Evolutionary conservation across 768 basidiomycete genomes (phyloP).

Genomic region (Russula compacta): DNA sequence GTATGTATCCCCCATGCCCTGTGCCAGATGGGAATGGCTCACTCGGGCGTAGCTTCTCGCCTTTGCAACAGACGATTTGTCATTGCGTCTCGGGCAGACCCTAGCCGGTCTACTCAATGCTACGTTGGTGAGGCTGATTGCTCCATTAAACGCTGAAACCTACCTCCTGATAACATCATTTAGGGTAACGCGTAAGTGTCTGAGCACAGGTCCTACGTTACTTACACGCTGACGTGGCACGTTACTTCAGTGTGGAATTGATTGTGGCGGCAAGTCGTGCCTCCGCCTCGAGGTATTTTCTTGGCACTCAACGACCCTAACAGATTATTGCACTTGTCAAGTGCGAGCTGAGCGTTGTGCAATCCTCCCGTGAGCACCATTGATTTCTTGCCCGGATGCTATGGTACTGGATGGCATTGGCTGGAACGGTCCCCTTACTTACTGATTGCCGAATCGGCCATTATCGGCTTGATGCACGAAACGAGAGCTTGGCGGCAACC

Average conservation of each 20-base stretch:
- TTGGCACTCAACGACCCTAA: slow-evolving; percentile 11
- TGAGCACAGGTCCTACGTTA: not conserved
- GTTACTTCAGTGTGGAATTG: slow-evolving; percentile 30
- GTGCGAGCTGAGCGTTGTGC: slow-evolving; percentile 38
- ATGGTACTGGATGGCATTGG: too few species aligned
- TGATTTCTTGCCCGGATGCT: not conserved
- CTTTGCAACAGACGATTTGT: slow-evolving; percentile 81
- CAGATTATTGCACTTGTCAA: slow-evolving; percentile 39
- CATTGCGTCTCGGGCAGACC: slow-evolving; percentile 74
- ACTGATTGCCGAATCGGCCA: not conserved
- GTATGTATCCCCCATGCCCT: slow-evolving; percentile 27
- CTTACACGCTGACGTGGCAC: not conserved
- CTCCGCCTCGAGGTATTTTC: not conserved
- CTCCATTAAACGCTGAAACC: not conserved
- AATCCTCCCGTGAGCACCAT: slow-evolving; percentile 35
- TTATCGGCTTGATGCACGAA: not conserved
- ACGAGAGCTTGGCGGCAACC: not conserved
- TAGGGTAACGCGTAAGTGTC: slow-evolving; percentile 26
- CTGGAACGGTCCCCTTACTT: not conserved
- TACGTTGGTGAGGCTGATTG: slow-evolving; percentile 45
- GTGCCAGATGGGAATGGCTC: not conserved
- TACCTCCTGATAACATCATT: not conserved
- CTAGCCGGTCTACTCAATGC: slow-evolving; percentile 80
- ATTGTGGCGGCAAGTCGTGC: slow-evolving; percentile 32
- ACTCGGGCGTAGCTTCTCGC: slow-evolving; percentile 47